A percentile compares a stretch with the other conserved stretches of the same genome.
Conservation (phyloP, 2,329 filamentous ascomycete species). For the Aspergillus sp. region DNA sequence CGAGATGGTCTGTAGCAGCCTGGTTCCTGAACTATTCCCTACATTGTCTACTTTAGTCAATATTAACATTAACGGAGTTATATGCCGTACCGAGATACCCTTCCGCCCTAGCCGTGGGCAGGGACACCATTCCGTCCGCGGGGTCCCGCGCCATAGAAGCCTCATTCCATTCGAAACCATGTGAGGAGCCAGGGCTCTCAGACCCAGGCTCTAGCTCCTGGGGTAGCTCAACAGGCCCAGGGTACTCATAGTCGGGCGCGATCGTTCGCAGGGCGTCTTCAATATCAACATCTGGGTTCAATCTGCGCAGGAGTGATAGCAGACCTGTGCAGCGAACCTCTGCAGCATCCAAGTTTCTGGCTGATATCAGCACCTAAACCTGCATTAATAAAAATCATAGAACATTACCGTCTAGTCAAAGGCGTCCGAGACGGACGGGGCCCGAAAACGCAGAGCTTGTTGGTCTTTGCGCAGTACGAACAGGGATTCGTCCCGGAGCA, state of each 20-base stretch:
- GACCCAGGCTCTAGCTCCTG: not conserved
- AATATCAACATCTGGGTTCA: conserved; percentile 18
- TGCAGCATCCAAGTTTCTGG: conserved; percentile 17
- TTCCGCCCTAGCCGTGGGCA: conserved; percentile 5
- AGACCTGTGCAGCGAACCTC: conserved; percentile 15
- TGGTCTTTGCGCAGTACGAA: conserved; percentile 12
- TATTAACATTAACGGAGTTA: not conserved
- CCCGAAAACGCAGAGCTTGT: conserved; percentile 15
- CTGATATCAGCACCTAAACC: not conserved
- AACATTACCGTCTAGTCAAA: conserved; percentile 14
- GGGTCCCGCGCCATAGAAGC: not conserved
- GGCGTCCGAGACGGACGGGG: conserved; percentile 14
- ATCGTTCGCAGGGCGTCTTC: conserved; percentile 9
- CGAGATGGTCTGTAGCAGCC: conserved; percentile 15
- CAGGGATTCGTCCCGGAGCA: conserved; percentile 19
- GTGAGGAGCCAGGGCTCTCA: conserved; percentile 1
- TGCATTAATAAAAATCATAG: too few species aligned
- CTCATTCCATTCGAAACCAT: conserved; percentile 18
- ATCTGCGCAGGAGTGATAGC: conserved; percentile 2
- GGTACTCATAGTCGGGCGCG: not conserved
- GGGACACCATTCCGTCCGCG: conserved; percentile 18
- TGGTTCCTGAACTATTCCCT: conserved; percentile 18
- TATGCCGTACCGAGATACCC: conserved; percentile 17
- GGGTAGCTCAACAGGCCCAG: not conserved
- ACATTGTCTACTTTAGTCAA: not conserved